Evolutionary conservation across 108 stramenopile species (phyloP).

Genomic region (Cyclotella sp.): DNA sequence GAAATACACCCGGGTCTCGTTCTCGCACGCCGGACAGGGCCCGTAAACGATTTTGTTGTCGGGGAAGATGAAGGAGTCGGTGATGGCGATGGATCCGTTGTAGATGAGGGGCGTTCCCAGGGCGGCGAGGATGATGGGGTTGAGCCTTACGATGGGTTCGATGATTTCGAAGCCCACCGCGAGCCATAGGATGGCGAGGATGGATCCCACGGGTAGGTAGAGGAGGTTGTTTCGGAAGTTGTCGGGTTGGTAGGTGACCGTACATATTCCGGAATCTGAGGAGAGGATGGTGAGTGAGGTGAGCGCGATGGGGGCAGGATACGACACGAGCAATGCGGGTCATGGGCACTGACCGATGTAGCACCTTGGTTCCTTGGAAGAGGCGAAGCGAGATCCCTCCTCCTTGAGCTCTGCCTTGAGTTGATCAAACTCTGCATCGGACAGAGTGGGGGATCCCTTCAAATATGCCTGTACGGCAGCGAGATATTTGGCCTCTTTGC

Average conservation of each 20-base stretch:
- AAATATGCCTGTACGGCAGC: slow-evolving; percentile 90
- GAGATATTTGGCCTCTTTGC: slow-evolving; percentile 88
- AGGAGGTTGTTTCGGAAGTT: slow-evolving; percentile 86
- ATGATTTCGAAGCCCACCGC: slow-evolving; percentile 81
- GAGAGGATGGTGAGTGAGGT: background rate
- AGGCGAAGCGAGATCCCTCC: slow-evolving; percentile 86
- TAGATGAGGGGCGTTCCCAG: slow-evolving; percentile 83
- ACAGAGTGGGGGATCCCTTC: slow-evolving; percentile 84
- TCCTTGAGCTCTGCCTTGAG: slow-evolving; percentile 87
- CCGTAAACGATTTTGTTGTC: slow-evolving; percentile 87
- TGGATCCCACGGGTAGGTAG: slow-evolving; percentile 84
- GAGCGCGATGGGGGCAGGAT: background rate
- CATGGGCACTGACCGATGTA: slow-evolving; percentile 84
- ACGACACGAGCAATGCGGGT: no score
- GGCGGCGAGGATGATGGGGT: slow-evolving; percentile 79
- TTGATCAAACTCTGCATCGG: slow-evolving; percentile 85
- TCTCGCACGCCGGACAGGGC: slow-evolving; percentile 93
- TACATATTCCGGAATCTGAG: slow-evolving; percentile 92
- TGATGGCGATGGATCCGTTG: slow-evolving; percentile 62
- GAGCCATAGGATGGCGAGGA: slow-evolving; percentile 69
- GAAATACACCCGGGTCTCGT: slow-evolving; percentile 89
- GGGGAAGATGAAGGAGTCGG: slow-evolving; percentile 77
- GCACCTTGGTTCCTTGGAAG: slow-evolving; percentile 93
- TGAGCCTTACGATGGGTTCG: slow-evolving; percentile 67
- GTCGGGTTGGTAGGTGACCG: slow-evolving; percentile 86